Evolutionary conservation across 2,329 filamentous ascomycete species (phyloP).

Genomic region (Penicillium sp.): DNA sequence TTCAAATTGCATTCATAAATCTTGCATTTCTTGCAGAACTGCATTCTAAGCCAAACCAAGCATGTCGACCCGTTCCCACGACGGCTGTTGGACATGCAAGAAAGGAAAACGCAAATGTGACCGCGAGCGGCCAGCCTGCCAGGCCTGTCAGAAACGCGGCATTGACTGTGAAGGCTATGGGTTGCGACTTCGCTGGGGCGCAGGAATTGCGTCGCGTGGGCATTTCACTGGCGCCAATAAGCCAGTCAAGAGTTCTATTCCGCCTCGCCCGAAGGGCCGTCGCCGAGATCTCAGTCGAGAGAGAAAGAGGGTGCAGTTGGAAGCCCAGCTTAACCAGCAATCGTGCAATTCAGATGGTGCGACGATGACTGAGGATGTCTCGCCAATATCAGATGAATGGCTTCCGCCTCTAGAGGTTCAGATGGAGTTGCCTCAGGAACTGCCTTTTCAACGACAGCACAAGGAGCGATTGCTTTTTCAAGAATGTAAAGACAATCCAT

Average conservation of each 20-base stretch:
- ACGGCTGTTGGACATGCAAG: constrained; percentile 32
- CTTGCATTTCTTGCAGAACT: neutral
- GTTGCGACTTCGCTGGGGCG: constrained; percentile 27
- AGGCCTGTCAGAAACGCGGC: constrained; percentile 18
- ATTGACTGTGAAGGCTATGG: constrained; percentile 29
- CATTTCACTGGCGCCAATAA: constrained; percentile 25
- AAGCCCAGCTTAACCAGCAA: no score
- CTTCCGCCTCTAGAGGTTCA: neutral
- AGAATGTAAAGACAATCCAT: constrained; percentile 25
- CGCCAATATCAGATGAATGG: neutral
- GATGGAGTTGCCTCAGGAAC: no score
- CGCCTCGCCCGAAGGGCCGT: constrained; percentile 22
- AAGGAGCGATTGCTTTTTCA: constrained; percentile 21
- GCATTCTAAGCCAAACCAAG: constrained; percentile 15
- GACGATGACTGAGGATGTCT: neutral
- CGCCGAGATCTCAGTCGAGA: constrained; percentile 23
- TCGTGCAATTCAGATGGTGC: neutral
- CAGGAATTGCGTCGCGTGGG: constrained; percentile 30
- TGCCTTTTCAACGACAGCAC: neutral
- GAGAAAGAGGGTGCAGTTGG: constrained; percentile 10
- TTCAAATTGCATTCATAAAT: neutral
- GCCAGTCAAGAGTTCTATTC: constrained; percentile 22
- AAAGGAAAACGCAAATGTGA: constrained; percentile 26
- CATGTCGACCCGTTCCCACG: constrained; percentile 28
- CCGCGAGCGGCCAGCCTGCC: constrained; percentile 22